Base-by-base conservation (phyloP, 2,329 filamentous ascomycete genomes). In the Helminthosporium solani region DNA sequence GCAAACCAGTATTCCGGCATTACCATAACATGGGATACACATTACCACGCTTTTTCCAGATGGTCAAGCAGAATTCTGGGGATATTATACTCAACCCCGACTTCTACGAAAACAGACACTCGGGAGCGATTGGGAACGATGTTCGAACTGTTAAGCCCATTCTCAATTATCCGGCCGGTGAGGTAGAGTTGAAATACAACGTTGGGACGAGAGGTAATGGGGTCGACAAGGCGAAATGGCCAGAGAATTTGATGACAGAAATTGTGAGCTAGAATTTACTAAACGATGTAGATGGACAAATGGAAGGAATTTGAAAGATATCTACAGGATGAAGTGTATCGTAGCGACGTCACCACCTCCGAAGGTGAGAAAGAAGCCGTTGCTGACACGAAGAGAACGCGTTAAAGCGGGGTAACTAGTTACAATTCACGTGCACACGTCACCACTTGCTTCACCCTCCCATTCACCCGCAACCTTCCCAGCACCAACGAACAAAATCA, bases 201-300 rank as follows among this genome's bases (percentile, higher is more conserved):
- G 66, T 81, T 15, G 75, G 77, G 2, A 78, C 76, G 3, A 67
- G 78, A 53, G 68, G 68, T 7, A 81, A 81, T 58, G 77, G 77
- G 1, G 64, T 74, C 2, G 78, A 81, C 57, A 50, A 70, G 53
- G 60, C 77, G 3, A 59, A 54, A 31, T 81, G 78, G 76, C 78
- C 78, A 7, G 56, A 69, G 9, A 66, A 78, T 61, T 52, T 76
- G 53, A 67, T 58, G 42, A 64, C 65, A 7, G 70, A 75, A 45
- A 46, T 73, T 27, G 66, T 75, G 8, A 47, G 28, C 16, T 64
- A 45, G 46, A 30, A 35, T n/a, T n/a, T n/a, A n/a, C n/a, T n/a
- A n/a, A n/a, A n/a, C n/a, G n/a, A n/a, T n/a, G n/a, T n/a, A n/a
- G n/a, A n/a, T n/a, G n/a, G n/a, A n/a, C n/a, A n/a, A n/a, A n/a